Conservation (phyloP, 345 rosid genomes). For the Stellera chamaejasme region DNA sequence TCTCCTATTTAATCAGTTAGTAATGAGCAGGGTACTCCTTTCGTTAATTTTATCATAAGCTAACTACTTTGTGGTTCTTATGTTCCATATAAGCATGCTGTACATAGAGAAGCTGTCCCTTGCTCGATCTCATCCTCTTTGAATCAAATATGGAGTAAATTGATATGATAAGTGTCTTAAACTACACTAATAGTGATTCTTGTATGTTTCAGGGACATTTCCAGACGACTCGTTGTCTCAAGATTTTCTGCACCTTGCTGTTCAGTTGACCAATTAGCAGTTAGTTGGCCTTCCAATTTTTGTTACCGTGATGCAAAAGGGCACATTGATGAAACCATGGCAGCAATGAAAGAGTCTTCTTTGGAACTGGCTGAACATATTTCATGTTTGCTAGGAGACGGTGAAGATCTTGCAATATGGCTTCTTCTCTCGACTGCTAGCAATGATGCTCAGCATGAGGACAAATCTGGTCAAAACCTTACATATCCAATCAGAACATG, state of each 20-base stretch:
- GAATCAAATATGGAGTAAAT: background rate
- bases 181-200: slow-evolving; percentile 5
- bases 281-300: slow-evolving; percentile 45
- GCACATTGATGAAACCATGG: slow-evolving; percentile 31
- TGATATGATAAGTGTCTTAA: background rate
- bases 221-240: slow-evolving; percentile 38
- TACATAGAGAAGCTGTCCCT: no score
- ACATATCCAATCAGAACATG: slow-evolving; percentile 34
- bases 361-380: slow-evolving; percentile 27
- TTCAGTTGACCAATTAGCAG: slow-evolving; percentile 49
- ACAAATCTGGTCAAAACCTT: slow-evolving; percentile 22
- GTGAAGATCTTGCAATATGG: slow-evolving; percentile 62
- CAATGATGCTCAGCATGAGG: slow-evolving; percentile 22
- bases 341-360: slow-evolving; percentile 39
- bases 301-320: slow-evolving; percentile 26
- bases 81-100: no score
- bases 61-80: no score
- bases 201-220: slow-evolving; percentile 56
- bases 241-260: slow-evolving; percentile 47
- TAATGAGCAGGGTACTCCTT: background rate
- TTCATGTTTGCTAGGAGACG: slow-evolving; percentile 33
- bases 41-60: slow-evolving; percentile 30
- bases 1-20: slow-evolving; percentile 2
- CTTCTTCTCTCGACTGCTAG: slow-evolving; percentile 46
- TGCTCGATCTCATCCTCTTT: background rate